These are phyloP conservation scores for Starmerella bacillaris DNA, from an alignment of 805 yeast species.

Conservation along the genomic window DNA sequence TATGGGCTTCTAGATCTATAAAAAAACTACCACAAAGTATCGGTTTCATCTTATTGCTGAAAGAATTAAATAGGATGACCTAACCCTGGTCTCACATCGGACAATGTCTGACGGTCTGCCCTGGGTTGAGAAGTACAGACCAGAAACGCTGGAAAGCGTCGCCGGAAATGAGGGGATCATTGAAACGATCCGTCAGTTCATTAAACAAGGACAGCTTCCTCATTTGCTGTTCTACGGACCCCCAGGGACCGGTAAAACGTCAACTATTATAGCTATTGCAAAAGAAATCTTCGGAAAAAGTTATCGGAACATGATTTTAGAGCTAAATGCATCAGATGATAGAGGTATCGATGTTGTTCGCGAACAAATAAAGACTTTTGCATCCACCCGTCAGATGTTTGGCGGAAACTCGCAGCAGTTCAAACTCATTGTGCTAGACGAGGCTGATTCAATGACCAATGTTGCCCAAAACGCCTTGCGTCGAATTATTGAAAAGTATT, in stretches of 20 bases:
- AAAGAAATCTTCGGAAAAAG: slow-evolving; percentile 68
- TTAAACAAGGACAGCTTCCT: slow-evolving; percentile 66
- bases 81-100: background rate
- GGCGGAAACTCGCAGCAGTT: slow-evolving; percentile 35
- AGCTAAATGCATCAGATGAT: slow-evolving; percentile 92
- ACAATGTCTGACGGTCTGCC: slow-evolving; percentile 12
- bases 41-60: too few species aligned
- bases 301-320: slow-evolving; percentile 79
- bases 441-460: slow-evolving; percentile 93
- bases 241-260: slow-evolving; percentile 87
- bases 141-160: slow-evolving; percentile 64
- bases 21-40: too few species aligned
- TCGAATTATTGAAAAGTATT: slow-evolving; percentile 83
- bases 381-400: slow-evolving; percentile 87
- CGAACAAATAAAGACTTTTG: slow-evolving; percentile 90
- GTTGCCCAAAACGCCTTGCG: slow-evolving; percentile 93
- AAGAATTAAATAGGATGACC: too few species aligned
- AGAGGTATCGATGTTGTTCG: slow-evolving; percentile 96
- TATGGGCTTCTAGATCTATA: too few species aligned
- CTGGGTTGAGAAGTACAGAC: slow-evolving; percentile 90
- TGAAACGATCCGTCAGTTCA: slow-evolving; percentile 67
- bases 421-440: slow-evolving; percentile 82
- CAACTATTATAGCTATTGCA: slow-evolving; percentile 78
- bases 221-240: slow-evolving; percentile 90
- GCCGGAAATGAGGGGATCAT: slow-evolving; percentile 83